A percentile compares a stretch with the other conserved stretches of the same genome.
phyloP scores from a whole-genome alignment of 179 eudicot species.

The Beta corolliflora region DNA sequence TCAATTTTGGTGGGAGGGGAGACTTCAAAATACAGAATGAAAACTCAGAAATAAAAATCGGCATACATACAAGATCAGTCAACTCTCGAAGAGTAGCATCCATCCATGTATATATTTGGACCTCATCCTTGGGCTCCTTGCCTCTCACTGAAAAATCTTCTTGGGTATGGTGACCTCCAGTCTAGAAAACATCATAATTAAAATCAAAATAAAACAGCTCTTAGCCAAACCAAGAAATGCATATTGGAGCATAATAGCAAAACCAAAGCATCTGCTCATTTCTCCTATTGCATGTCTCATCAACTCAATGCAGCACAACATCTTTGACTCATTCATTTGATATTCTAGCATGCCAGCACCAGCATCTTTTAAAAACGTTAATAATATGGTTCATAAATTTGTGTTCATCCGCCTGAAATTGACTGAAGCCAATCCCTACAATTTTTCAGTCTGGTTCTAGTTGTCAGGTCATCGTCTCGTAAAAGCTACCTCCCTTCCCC shows the following conservation, averaged over 20 bases:
- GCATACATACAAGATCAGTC: conserved; percentile 74
- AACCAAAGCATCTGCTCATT: conserved; percentile 1
- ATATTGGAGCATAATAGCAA: not conserved
- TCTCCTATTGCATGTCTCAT: not conserved
- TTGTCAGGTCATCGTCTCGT: no score
- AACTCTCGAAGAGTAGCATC: conserved; percentile 95
- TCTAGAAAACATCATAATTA: conserved; percentile 38
- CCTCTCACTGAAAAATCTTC: conserved; percentile 84
- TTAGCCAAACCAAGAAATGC: not conserved
- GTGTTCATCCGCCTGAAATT: no score
- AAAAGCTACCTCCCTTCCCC: no score
- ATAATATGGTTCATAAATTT: no score
- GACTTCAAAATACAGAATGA: not conserved
- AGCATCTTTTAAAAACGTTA: not conserved
- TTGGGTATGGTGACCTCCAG: conserved; percentile 81
- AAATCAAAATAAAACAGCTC: not conserved
- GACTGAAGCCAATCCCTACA: no score
- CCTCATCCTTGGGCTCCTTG: conserved; percentile 97
- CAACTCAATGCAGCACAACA: not conserved
- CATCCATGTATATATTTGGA: conserved; percentile 97
- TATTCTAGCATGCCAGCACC: not conserved
- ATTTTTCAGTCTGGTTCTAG: no score
- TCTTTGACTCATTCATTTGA: not conserved
- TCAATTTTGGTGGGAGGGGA: no score
- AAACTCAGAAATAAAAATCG: not conserved